These are phyloP conservation scores for Zygosaccharomyces bailii DNA, from an alignment of 805 yeast species.

Conservation along the genomic window DNA sequence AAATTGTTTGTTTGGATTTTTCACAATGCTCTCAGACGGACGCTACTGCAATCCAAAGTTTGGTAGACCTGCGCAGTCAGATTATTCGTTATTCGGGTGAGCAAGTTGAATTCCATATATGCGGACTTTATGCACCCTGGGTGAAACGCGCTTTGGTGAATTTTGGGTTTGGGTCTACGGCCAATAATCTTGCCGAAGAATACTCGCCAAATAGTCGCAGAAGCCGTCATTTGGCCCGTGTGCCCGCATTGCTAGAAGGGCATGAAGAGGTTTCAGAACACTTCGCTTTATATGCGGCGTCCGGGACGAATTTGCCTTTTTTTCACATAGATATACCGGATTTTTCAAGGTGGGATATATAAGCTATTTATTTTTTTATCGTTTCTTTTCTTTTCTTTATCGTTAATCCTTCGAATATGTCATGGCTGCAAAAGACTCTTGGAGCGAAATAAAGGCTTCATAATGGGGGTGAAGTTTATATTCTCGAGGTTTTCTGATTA, in stretches of 20 bases:
- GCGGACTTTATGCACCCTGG: conserved; percentile 86
- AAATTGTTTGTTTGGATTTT: conserved; percentile 76
- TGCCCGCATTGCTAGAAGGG: conserved; percentile 16
- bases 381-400: too few relatives aligned
- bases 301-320: conserved; percentile 37
- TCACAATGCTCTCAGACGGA: conserved; percentile 73
- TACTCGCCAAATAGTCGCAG: conserved; percentile 34
- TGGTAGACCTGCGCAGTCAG: conserved; percentile 72
- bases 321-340: conserved; percentile 39
- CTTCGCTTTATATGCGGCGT: conserved; percentile 25
- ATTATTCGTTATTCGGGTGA: conserved; percentile 70
- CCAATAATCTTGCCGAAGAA: conserved; percentile 37
- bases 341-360: conserved; percentile 33
- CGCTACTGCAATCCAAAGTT: conserved; percentile 72
- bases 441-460: too few relatives aligned
- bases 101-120: conserved; percentile 85
- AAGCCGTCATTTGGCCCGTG: conserved; percentile 31
- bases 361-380: too few relatives aligned
- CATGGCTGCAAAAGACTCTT: too few relatives aligned
- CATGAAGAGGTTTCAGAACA: conserved; percentile 1
- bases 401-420: too few relatives aligned
- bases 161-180: conserved; percentile 71
- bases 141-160: conserved; percentile 68
- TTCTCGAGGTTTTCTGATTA: too few relatives aligned
- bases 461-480: too few relatives aligned